These are phyloP conservation scores for Mortierella hygrophila DNA, from an alignment of 192 early-diverging fungal species.

Conservation along the genomic window DNA sequence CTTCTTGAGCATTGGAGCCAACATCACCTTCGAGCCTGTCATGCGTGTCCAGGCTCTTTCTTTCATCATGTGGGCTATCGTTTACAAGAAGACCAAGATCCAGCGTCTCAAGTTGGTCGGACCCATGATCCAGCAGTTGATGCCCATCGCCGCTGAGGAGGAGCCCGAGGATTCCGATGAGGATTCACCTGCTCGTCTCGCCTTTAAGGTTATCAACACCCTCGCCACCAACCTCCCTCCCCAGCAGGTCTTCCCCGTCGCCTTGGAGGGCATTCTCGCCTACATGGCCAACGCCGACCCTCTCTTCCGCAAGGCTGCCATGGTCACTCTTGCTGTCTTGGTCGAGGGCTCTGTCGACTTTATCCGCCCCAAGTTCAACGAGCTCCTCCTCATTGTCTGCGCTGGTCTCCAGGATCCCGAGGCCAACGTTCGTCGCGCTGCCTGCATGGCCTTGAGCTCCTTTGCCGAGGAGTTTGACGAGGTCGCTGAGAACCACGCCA, in stretches of 20 bases:
- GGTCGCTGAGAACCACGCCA: constrained; percentile 83
- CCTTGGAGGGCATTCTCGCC: constrained; percentile 76
- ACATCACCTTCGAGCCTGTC: constrained; percentile 74
- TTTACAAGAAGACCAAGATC: constrained; percentile 88
- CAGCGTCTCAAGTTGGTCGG: constrained; percentile 86
- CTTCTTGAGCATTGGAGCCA: constrained; percentile 78
- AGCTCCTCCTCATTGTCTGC: constrained; percentile 82
- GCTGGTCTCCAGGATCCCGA: constrained; percentile 87
- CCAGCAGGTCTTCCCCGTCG: constrained; percentile 87
- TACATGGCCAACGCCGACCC: constrained; percentile 87
- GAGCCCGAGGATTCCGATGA: constrained; percentile 87
- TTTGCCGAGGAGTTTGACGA: constrained; percentile 89
- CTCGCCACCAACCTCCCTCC: constrained; percentile 88
- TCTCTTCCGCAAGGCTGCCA: constrained; percentile 84
- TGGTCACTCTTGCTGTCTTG: constrained; percentile 82
- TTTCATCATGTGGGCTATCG: constrained; percentile 83
- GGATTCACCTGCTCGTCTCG: constrained; percentile 80
- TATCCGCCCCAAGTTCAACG: constrained; percentile 81
- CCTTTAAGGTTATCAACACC: constrained; percentile 79
- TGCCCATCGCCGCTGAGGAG: constrained; percentile 90
- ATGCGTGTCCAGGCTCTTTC: constrained; percentile 85
- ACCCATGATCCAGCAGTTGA: constrained; percentile 80
- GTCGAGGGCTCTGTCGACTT: constrained; percentile 91
- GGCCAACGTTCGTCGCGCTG: constrained; percentile 82
- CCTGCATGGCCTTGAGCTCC: constrained; percentile 87